A percentile compares a stretch with the other conserved stretches of the same genome.
phyloP scores from a whole-genome alignment of 2,329 filamentous ascomycete genomes.

The Trichophyton verrucosum region DNA sequence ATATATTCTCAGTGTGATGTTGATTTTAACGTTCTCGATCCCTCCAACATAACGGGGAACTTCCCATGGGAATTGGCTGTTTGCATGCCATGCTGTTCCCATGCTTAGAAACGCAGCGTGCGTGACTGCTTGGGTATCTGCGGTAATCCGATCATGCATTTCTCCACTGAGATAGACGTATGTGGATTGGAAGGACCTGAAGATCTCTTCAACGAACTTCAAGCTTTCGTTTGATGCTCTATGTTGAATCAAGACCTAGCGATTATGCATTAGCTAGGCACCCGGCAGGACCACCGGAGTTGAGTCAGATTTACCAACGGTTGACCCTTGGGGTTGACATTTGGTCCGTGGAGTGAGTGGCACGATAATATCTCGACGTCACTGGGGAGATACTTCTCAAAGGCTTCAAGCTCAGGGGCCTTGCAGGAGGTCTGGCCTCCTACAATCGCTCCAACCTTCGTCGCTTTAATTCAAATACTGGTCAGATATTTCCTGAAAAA shows the following conservation, averaged over 20 bases:
- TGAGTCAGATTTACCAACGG: constrained; percentile 54
- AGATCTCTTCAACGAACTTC: constrained; percentile 63
- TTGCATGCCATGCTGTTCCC: constrained; percentile 95
- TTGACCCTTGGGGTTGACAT: constrained; percentile 76
- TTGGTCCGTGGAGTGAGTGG: constrained; percentile 90
- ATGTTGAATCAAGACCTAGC: constrained; percentile 72
- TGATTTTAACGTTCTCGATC: constrained; percentile 99
- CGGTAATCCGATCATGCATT: constrained; percentile 91
- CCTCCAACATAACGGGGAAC: constrained; percentile 89
- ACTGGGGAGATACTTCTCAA: constrained; percentile 71
- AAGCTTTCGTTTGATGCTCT: constrained; percentile 68
- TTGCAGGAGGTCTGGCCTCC: constrained; percentile 98
- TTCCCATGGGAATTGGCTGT: constrained; percentile 94
- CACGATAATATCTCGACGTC: constrained; percentile 93
- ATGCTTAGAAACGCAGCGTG: constrained; percentile 95
- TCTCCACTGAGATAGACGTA: constrained; percentile 76
- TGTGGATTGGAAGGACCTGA: constrained; percentile 73
- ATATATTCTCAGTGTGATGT: constrained; percentile 93
- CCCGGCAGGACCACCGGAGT: background rate
- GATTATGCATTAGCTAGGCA: background rate
- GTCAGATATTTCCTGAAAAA: constrained; percentile 7
- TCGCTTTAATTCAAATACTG: constrained; percentile 46
- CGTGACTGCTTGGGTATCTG: constrained; percentile 94
- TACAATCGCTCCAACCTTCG: constrained; percentile 87
- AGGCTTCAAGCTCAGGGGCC: constrained; percentile 85